Evolutionary conservation across 2,329 filamentous ascomycete species (phyloP).

Genomic region (Colletotrichum magnum): DNA sequence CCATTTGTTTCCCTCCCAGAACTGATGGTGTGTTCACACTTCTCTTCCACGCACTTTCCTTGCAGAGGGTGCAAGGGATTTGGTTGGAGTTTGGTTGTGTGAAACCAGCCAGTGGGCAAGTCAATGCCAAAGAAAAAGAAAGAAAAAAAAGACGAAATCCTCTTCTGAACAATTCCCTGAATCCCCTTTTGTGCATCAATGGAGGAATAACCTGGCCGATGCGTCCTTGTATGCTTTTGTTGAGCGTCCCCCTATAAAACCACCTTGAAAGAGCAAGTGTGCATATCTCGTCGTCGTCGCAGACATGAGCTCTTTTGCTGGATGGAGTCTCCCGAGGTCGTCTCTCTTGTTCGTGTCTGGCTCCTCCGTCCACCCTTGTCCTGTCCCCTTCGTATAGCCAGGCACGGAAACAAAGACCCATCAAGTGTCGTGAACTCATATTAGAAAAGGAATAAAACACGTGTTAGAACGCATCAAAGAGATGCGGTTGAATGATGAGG

Average conservation of each 20-base stretch:
- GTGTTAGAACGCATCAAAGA: conserved; percentile 26
- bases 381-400: conserved; percentile 23
- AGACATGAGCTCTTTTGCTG: conserved; percentile 34
- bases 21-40: conserved; percentile 1
- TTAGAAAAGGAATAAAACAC: conserved; percentile 40
- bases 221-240: conserved; percentile 38
- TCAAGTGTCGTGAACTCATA: conserved; percentile 41
- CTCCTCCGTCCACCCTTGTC: conserved; percentile 19
- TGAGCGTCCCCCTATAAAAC: conserved; percentile 19
- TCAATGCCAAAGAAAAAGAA: conserved; percentile 25
- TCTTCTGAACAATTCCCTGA: conserved; percentile 38
- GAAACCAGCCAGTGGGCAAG: conserved; percentile 28
- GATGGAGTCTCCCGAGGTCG: conserved; percentile 26
- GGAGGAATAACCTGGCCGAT: conserved; percentile 35
- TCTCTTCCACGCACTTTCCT: conserved; percentile 6
- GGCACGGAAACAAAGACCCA: conserved; percentile 34
- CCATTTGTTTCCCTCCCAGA: conserved; percentile 2
- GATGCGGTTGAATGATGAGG: conserved; percentile 36
- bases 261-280: conserved; percentile 29
- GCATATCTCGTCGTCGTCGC: conserved; percentile 5
- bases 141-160: conserved; percentile 30
- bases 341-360: conserved; percentile 34
- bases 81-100: background rate
- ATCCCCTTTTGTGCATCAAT: conserved; percentile 32
- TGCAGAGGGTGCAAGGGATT: background rate